These are phyloP conservation scores for Eucalyptus melliodora DNA, from an alignment of 345 rosid species.

Conservation along the genomic window DNA sequence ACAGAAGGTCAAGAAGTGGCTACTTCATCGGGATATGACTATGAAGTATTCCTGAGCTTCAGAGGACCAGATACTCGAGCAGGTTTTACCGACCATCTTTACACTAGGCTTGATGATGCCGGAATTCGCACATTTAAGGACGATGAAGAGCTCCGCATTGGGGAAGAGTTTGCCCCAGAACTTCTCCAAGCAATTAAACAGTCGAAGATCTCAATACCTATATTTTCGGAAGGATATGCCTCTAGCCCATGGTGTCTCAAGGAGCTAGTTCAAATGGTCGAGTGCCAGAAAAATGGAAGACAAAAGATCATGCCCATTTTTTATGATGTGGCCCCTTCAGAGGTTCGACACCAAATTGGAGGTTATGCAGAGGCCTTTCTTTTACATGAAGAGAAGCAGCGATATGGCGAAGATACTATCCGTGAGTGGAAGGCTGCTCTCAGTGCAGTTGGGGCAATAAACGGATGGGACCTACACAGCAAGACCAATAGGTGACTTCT, in stretches of 20 bases:
- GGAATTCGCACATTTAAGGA: too few relatives aligned
- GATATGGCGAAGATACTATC: fast-evolving
- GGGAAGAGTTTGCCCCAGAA: too few relatives aligned
- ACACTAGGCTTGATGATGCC: fast-evolving
- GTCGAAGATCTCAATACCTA: too few relatives aligned
- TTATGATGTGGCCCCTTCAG: too few relatives aligned
- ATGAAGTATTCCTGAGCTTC: neutral
- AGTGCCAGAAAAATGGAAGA: too few relatives aligned
- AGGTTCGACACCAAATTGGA: fast-evolving
- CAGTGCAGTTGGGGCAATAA: neutral
- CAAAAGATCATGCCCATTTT: too few relatives aligned
- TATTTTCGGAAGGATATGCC: too few relatives aligned
- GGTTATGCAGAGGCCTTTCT: fast-evolving
- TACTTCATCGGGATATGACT: neutral
- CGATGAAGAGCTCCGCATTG: fast-evolving
- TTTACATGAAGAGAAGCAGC: fast-evolving
- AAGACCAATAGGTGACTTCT: neutral
- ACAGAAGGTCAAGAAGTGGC: too few relatives aligned
- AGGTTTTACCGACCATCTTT: fast-evolving
- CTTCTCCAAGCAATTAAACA: too few relatives aligned
- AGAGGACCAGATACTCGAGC: too few relatives aligned
- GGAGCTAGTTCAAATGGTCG: too few relatives aligned
- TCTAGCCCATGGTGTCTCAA: too few relatives aligned
- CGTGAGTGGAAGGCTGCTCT: fast-evolving
- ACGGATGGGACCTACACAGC: neutral